Evolutionary conservation across 208 protist species (phyloP), one percentile per base, ranked within the genome.

Genomic region (Zelonia costaricensis): DNA sequence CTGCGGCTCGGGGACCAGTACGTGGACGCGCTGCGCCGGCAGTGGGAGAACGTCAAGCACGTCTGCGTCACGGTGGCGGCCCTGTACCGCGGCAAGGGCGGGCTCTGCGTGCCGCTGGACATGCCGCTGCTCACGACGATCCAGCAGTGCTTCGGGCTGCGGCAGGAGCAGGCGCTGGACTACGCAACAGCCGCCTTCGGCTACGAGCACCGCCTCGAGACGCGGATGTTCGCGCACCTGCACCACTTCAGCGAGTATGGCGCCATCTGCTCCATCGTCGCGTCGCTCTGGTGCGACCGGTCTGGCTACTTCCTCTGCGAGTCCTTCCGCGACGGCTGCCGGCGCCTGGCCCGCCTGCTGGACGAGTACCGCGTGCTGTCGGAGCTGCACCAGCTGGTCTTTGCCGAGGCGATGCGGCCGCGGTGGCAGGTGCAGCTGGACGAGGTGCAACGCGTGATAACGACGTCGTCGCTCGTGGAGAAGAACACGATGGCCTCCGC

Each of bases 341-440:
- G 56, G 10, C 77, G 77, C 2, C 57, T 96, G 9, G 70, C 46
- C 10, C 69, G 71, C 0, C 35, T 90, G 31, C 68, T 93, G 10
- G 84, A 93, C 15, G 91, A 96, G 43, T 84, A 63, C 53, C 86
- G 87, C 31, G 62, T 92, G 7, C 54, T 93, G 7, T 75, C 79
- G 22, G 91, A 96, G 69, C 74, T 96, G 60, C 86, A 96, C 66
- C 49, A 68, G 40, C 59, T 84, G 18, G 13, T 85, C 16, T 96
- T 96, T 80, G 84, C 81, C 4, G 91, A 96, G 60, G 59, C 75
- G n/a, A 86, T 91, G 73, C 84, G 84, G 16, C 75, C 85, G 40
- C 83, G 86, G 8, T 96, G 87, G 86, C 91, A 96, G 64, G 76
- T 91, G 67, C 91, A 94, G 74, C 77, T 96, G 12, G 84, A 96